Base-by-base conservation (phyloP, 345 rosid genomes). In the Lepidium africanum region DNA sequence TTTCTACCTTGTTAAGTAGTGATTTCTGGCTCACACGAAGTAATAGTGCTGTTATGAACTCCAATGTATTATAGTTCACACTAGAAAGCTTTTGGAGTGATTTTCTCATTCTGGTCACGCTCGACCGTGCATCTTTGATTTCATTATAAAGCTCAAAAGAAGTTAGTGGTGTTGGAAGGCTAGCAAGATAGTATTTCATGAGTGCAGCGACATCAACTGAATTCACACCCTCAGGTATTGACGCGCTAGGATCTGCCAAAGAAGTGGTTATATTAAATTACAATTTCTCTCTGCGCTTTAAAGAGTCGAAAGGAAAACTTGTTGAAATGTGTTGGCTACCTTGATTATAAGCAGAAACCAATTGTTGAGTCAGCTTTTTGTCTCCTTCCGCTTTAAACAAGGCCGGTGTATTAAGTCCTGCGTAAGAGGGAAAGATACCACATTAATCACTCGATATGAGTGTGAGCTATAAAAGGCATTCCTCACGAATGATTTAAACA, bases 81-180 rank as follows among this genome's bases (percentile, higher is more conserved):
- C 25, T 86, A 14, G 98, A 89, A 70, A 93, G 97, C 80, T 81
- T 88, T 77, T 88, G 92, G 55, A 93, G 80, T 21, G 81, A 72
- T 70, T 85, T 87, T 79, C 86, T 85, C 86, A 86, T 73, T 54
- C 82, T 74, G 78, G 60, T 70, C 30, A 86, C 74, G 67, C 91
- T 88, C n/a, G 92, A 85, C 27, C 91, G 86, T 39, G 92, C 87
- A 74, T 81, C 80, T 79, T 83, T 88, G 48, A 90, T 83, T 70
- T 86, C 94, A 42, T 82, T 78, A 40, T 93, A 87, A 62, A 86
- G 91, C 76, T 86, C 92, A 76, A 84, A 87, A 19, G 97, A 88
- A 46, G 88, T 84, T 50, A 93, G 78, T 14, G 98, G 96, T 71
- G 81, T 86, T 1, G 97, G 96, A 82, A 93, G 97, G 78, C 98